A percentile compares a stretch with the other conserved stretches of the same genome.
Conservation (phyloP, 2,329 filamentous ascomycete species). For the Ophiobolus disseminans region DNA sequence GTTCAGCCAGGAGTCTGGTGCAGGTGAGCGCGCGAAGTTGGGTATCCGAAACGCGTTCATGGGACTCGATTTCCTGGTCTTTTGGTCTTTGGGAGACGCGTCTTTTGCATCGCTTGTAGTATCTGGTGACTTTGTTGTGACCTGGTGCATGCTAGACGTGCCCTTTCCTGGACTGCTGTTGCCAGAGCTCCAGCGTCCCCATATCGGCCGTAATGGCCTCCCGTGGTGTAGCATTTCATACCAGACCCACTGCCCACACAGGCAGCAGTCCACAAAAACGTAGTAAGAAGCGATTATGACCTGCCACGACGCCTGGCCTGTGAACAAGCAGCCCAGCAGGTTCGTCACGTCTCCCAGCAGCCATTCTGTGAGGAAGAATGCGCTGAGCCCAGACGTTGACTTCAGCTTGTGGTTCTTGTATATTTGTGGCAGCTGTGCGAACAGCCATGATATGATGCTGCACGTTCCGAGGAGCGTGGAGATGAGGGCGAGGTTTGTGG, state of each 20-base stretch:
- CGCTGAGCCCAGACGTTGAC: constrained; percentile 69
- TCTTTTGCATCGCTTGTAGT: constrained; percentile 18
- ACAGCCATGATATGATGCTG: constrained; percentile 72
- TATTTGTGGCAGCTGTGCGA: constrained; percentile 73
- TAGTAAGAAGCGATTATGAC: constrained; percentile 71
- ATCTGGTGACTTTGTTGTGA: constrained; percentile 11
- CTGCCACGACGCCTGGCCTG: constrained; percentile 71
- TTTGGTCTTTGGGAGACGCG: constrained; percentile 21
- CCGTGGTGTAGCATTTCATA: constrained; percentile 65
- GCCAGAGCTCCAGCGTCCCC: constrained; percentile 32
- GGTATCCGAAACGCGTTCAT: constrained; percentile 47
- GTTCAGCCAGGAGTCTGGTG: constrained; percentile 35
- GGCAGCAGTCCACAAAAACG: constrained; percentile 67
- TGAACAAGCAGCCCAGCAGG: constrained; percentile 67
- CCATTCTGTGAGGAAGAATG: constrained; percentile 72
- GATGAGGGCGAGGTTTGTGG: constrained; percentile 67
- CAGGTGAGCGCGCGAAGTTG: constrained; percentile 45
- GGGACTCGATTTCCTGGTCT: constrained; percentile 37
- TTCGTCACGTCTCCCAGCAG: constrained; percentile 70
- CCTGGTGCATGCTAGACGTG: constrained; percentile 38
- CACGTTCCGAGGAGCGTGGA: constrained; percentile 67
- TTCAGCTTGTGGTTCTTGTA: constrained; percentile 71
- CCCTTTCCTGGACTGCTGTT: constrained; percentile 22
- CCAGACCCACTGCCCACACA: constrained; percentile 71
- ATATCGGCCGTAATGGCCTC: constrained; percentile 51